Conservation (phyloP, 1,139 yeast genomes). For the Blastobotrys apis region DNA sequence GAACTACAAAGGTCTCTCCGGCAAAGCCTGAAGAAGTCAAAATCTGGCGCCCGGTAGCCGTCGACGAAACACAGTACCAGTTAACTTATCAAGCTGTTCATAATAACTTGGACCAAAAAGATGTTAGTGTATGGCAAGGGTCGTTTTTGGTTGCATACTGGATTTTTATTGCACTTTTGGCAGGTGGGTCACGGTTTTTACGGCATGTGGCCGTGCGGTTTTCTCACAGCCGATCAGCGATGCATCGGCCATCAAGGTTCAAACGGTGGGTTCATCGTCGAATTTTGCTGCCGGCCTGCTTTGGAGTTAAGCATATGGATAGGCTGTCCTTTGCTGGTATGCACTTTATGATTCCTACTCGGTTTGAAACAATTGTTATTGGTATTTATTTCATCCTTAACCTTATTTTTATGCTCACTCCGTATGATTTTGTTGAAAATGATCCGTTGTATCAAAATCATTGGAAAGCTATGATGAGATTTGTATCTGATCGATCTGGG, state of each 20-base stretch:
- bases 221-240: conserved; percentile 25
- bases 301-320: conserved; percentile 33
- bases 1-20: conserved; percentile 12
- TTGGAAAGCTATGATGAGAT: conserved; percentile 43
- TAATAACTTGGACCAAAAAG: conserved; percentile 31
- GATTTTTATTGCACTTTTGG: conserved; percentile 33
- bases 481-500: conserved; percentile 55
- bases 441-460: conserved; percentile 41
- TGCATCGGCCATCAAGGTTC: conserved; percentile 25
- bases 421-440: conserved; percentile 41
- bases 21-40: not conserved
- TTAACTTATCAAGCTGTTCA: conserved; percentile 20
- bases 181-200: conserved; percentile 20
- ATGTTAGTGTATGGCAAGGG: conserved; percentile 34
- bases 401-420: conserved; percentile 41
- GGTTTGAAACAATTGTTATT: conserved; percentile 54
- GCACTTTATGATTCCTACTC: conserved; percentile 49
- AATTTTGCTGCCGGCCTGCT: conserved; percentile 34
- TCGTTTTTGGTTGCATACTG: conserved; percentile 32
- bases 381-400: conserved; percentile 46
- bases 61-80: conserved; percentile 1
- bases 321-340: conserved; percentile 25
- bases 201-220: conserved; percentile 26
- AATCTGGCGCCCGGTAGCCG: conserved; percentile 2
- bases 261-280: conserved; percentile 26